Evolutionary conservation across 2,329 filamentous ascomycete species (phyloP).

Genomic region (Nannizziopsis arthrosporioides): DNA sequence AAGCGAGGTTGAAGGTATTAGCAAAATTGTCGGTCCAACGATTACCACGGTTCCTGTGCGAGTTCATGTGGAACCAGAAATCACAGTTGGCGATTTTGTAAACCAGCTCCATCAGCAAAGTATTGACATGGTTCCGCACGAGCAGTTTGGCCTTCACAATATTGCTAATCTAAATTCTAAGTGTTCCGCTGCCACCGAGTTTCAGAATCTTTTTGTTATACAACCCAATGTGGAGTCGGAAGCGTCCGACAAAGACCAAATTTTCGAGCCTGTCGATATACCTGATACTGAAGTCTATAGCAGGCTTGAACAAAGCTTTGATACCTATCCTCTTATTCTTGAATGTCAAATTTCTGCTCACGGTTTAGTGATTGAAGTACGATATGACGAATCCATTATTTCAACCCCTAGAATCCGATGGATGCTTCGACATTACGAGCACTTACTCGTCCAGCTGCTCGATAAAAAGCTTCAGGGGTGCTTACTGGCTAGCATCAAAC

Average conservation of each 20-base stretch:
- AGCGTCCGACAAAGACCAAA: neutral
- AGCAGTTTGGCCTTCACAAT: constrained; percentile 37
- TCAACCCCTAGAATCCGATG: neutral
- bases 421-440: too few relatives aligned
- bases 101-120: constrained; percentile 43
- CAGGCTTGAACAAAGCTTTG: neutral
- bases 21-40: constrained; percentile 30
- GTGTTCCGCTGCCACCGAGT: constrained; percentile 26
- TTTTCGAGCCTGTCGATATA: neutral
- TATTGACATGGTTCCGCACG: constrained; percentile 45
- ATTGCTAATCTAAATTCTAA: constrained; percentile 38
- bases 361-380: constrained; percentile 40
- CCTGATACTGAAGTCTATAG: neutral
- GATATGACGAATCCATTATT: neutral
- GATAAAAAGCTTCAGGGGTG: too few relatives aligned
- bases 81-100: constrained; percentile 21
- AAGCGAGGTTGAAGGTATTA: constrained; percentile 26
- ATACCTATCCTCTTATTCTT: constrained; percentile 41
- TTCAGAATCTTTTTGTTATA: constrained; percentile 31
- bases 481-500: too few relatives aligned
- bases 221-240: constrained; percentile 5
- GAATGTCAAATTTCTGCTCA: constrained; percentile 48
- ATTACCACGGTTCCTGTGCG: constrained; percentile 32
- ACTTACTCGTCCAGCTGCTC: neutral
- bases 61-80: constrained; percentile 19